These are phyloP conservation scores for Filobasidium uniguttulatum DNA, from an alignment of 1,284 basidiomycete species.

Conservation along the genomic window DNA sequence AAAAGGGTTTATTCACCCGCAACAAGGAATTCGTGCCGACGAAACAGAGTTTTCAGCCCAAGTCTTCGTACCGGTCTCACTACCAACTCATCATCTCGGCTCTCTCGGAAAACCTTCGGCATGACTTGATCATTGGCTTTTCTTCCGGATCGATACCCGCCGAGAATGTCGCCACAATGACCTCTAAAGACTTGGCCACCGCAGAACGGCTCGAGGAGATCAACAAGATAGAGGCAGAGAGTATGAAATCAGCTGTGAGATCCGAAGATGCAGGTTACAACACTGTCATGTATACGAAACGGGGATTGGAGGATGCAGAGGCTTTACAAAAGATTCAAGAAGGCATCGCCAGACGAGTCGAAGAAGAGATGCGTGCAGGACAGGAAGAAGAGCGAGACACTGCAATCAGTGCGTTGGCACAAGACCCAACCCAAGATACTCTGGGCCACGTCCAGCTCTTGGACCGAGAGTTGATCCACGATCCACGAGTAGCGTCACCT, in stretches of 20 bases:
- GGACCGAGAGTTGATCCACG: too few species aligned
- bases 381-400: neutral
- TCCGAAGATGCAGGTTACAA: constrained; percentile 6
- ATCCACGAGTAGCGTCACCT: too few species aligned
- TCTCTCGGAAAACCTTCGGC: constrained; percentile 12
- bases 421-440: neutral
- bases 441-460: too few species aligned
- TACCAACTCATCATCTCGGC: constrained; percentile 6
- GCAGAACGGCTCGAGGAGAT: constrained; percentile 10
- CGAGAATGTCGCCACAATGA: constrained; percentile 7
- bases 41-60: constrained; percentile 1
- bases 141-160: constrained; percentile 4
- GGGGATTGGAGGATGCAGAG: constrained; percentile 4
- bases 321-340: neutral
- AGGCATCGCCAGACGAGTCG: neutral
- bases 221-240: constrained; percentile 5
- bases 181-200: constrained; percentile 10
- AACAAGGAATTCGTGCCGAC: constrained; percentile 3
- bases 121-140: constrained; percentile 10
- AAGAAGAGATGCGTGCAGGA: constrained; percentile 6
- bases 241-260: constrained; percentile 10
- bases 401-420: neutral
- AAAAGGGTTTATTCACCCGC: constrained; percentile 5
- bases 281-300: constrained; percentile 3
- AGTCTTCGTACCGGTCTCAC: constrained; percentile 6